These are phyloP conservation scores for Phytophthora megakarya DNA, from an alignment of 352 stramenopile species.

Conservation along the genomic window DNA sequence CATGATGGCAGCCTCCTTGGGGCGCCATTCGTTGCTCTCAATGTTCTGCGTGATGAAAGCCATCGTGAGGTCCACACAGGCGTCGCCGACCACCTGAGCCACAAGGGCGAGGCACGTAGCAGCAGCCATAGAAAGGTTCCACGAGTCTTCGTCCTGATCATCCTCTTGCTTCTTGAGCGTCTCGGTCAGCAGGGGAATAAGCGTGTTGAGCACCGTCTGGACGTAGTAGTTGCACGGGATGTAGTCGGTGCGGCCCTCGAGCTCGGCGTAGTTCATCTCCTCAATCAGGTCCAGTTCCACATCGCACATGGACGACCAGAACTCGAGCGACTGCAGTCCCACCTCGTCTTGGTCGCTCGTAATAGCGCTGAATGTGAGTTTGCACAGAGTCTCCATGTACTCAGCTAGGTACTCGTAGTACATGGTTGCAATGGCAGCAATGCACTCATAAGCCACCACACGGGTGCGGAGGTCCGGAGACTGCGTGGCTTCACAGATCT, in stretches of 20 bases:
- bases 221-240: conserved; percentile 91
- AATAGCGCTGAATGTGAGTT: conserved; percentile 95
- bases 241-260: conserved; percentile 51
- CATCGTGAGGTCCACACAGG: conserved; percentile 92
- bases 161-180: conserved; percentile 96
- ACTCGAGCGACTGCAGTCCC: conserved; percentile 96
- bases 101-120: conserved; percentile 94
- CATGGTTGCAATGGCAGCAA: conserved; percentile 93
- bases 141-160: conserved; percentile 94
- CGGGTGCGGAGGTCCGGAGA: conserved; percentile 86
- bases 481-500: conserved; percentile 96
- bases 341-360: conserved; percentile 92
- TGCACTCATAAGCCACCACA: conserved; percentile 95
- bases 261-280: conserved; percentile 87
- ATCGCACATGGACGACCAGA: conserved; percentile 98
- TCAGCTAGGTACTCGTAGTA: conserved; percentile 97
- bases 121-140: conserved; percentile 94
- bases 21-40: conserved; percentile 93
- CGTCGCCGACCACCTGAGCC: conserved; percentile 92
- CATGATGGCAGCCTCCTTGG: conserved; percentile 97
- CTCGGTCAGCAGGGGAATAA: conserved; percentile 94
- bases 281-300: conserved; percentile 95
- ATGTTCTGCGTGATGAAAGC: conserved; percentile 96
- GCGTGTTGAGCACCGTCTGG: conserved; percentile 77
- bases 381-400: conserved; percentile 97